These are phyloP conservation scores for Saccharomyces kudriavzevii DNA, from an alignment of 805 yeast species.

Conservation along the genomic window DNA sequence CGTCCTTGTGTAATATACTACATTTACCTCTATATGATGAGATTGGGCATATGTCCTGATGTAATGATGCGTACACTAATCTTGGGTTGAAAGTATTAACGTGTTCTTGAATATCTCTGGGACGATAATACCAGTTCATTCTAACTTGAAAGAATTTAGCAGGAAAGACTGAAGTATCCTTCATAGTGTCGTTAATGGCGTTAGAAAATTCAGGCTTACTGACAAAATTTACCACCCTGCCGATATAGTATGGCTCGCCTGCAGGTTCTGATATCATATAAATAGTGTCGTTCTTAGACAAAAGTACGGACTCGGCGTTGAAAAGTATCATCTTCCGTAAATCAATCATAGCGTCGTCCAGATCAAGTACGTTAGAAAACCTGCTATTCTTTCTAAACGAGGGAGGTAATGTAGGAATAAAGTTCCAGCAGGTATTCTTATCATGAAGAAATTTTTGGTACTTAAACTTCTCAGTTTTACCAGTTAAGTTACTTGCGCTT, in stretches of 20 bases:
- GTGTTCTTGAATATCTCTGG: slow-evolving; percentile 68
- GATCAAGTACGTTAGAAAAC: slow-evolving; percentile 33
- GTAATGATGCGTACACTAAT: slow-evolving; percentile 73
- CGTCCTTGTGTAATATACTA: slow-evolving; percentile 58
- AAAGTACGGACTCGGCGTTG: slow-evolving; percentile 11
- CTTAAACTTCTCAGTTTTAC: slow-evolving; percentile 6
- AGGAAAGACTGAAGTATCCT: slow-evolving; percentile 29
- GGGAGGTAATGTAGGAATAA: slow-evolving; percentile 29
- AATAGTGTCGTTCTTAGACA: slow-evolving; percentile 46
- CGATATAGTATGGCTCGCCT: slow-evolving; percentile 89
- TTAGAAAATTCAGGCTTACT: slow-evolving; percentile 19
- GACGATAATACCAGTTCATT: slow-evolving; percentile 88
- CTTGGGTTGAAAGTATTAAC: slow-evolving; percentile 53
- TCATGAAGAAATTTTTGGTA: slow-evolving; percentile 22
- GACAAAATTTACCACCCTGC: slow-evolving; percentile 69
- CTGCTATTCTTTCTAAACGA: slow-evolving; percentile 23
- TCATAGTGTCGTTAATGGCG: slow-evolving; percentile 8
- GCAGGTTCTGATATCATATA: slow-evolving; percentile 88
- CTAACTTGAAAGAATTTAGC: slow-evolving; percentile 52
- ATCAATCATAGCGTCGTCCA: slow-evolving; percentile 33
- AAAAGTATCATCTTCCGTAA: slow-evolving; percentile 21
- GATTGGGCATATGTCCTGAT: slow-evolving; percentile 74
- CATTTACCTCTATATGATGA: slow-evolving; percentile 68
- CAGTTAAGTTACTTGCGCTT: background rate
- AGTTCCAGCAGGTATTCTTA: slow-evolving; percentile 22